These are phyloP conservation scores for Stagonosporopsis chrysanthemi DNA, from an alignment of 2,329 filamentous ascomycete species.

Conservation along the genomic window DNA sequence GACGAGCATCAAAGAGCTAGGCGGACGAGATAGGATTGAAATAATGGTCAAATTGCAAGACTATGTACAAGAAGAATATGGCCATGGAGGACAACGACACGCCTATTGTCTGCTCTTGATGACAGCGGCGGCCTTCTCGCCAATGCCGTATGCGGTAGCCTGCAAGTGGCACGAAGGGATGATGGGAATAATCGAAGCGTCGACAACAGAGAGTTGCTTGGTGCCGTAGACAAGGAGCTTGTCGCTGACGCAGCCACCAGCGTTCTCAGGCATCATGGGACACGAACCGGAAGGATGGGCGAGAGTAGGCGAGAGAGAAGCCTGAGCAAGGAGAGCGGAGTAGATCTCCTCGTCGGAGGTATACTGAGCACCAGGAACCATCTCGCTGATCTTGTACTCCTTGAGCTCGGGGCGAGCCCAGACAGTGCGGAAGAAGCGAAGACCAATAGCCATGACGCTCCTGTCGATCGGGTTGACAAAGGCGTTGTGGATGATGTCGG, in stretches of 20 bases:
- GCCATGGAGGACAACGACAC: neutral
- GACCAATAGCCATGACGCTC: constrained; percentile 40
- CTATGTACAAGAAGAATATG: constrained; percentile 4
- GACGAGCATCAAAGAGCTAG: neutral
- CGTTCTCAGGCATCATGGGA: constrained; percentile 38
- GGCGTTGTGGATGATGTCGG: constrained; percentile 36
- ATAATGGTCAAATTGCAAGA: neutral
- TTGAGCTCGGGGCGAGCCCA: constrained; percentile 38
- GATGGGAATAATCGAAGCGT: constrained; percentile 44
- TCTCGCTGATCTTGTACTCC: constrained; percentile 33
- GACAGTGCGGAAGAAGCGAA: constrained; percentile 45
- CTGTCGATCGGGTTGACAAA: constrained; percentile 39
- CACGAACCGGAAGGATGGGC: constrained; percentile 43
- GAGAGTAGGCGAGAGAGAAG: constrained; percentile 35
- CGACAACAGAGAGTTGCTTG: constrained; percentile 36
- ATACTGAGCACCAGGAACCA: constrained; percentile 32
- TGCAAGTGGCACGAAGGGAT: constrained; percentile 41
- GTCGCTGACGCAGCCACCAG: constrained; percentile 39
- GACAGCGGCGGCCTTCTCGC: constrained; percentile 46
- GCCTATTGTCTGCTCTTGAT: constrained; percentile 34
- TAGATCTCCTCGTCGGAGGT: constrained; percentile 34
- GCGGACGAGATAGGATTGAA: neutral
- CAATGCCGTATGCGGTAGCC: constrained; percentile 43
- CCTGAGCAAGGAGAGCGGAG: constrained; percentile 26
- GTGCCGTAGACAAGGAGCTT: constrained; percentile 42